phyloP scores from a whole-genome alignment of 257 asterid genomes.

The Linaria vulgaris region DNA sequence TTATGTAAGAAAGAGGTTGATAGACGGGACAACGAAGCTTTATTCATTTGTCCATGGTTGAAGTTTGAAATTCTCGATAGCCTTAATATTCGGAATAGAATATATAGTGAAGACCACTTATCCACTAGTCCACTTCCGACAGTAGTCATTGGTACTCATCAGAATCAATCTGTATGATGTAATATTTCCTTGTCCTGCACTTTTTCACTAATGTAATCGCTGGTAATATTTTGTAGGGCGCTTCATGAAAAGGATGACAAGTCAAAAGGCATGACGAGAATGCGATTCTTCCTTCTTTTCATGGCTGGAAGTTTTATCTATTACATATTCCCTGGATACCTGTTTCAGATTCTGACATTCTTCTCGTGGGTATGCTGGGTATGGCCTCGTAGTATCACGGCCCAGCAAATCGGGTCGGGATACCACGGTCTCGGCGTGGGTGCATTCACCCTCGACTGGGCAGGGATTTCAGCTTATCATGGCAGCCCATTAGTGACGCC shows the following conservation, averaged over 20 bases:
- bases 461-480: conserved; percentile 95
- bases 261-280: conserved; percentile 72
- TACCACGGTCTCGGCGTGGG: conserved; percentile 96
- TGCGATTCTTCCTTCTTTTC: conserved; percentile 77
- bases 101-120: conserved; percentile 14
- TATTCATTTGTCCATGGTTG: conserved; percentile 26
- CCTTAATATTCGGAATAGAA: conserved; percentile 22
- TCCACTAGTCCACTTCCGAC: conserved; percentile 35
- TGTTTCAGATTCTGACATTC: conserved; percentile 82
- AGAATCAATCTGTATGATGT: neutral
- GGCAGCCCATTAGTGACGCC: conserved; percentile 98
- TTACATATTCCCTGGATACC: conserved; percentile 86
- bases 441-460: conserved; percentile 99
- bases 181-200: neutral
- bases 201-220: neutral
- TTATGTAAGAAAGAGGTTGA: conserved; percentile 5
- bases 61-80: conserved; percentile 25
- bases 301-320: conserved; percentile 73
- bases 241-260: conserved; percentile 85
- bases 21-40: conserved; percentile 17
- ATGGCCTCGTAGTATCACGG: conserved; percentile 85
- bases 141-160: neutral
- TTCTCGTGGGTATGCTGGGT: conserved; percentile 99
- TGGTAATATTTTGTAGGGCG: conserved; percentile 56
- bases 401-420: conserved; percentile 96